Evolutionary conservation across 768 basidiomycete genomes (phyloP).

Genomic region (Gymnopilus junonius): DNA sequence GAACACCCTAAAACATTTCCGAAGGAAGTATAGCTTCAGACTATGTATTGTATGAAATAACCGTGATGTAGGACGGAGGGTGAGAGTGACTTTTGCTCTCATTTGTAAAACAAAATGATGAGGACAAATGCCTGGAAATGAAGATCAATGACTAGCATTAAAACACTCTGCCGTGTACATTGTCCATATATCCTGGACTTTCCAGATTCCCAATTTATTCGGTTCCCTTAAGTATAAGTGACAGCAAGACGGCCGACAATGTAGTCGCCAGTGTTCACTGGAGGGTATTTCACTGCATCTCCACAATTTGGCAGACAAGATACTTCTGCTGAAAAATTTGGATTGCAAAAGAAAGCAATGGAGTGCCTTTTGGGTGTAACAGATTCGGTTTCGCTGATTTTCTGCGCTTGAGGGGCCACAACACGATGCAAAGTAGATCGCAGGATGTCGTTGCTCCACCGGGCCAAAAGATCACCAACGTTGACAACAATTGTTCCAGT

Average conservation of each 20-base stretch:
- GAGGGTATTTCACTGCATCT: constrained; percentile 60
- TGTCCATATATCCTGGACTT: not conserved
- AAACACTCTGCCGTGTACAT: not conserved
- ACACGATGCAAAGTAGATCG: constrained; percentile 85
- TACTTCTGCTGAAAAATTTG: constrained; percentile 70
- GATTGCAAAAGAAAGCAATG: constrained; percentile 89
- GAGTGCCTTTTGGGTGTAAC: constrained; percentile 73
- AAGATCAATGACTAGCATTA: not conserved
- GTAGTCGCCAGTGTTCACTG: constrained; percentile 76
- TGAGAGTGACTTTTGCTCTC: not conserved
- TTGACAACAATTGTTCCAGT: constrained; percentile 85
- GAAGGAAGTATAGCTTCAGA: too few species aligned
- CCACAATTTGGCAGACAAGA: constrained; percentile 75
- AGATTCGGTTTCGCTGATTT: constrained; percentile 51
- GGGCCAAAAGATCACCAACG: constrained; percentile 77
- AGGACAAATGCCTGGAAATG: not conserved
- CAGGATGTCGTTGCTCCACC: constrained; percentile 84
- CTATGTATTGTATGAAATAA: not conserved
- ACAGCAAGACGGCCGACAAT: constrained; percentile 71
- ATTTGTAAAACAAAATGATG: not conserved
- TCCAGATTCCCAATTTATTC: not conserved
- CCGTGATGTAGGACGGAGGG: not conserved
- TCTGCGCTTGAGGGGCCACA: constrained; percentile 66
- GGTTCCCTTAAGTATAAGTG: constrained; percentile 51
- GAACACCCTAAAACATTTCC: too few species aligned